Conservation (phyloP, 1,139 yeast species). For the Pichia sp. region DNA sequence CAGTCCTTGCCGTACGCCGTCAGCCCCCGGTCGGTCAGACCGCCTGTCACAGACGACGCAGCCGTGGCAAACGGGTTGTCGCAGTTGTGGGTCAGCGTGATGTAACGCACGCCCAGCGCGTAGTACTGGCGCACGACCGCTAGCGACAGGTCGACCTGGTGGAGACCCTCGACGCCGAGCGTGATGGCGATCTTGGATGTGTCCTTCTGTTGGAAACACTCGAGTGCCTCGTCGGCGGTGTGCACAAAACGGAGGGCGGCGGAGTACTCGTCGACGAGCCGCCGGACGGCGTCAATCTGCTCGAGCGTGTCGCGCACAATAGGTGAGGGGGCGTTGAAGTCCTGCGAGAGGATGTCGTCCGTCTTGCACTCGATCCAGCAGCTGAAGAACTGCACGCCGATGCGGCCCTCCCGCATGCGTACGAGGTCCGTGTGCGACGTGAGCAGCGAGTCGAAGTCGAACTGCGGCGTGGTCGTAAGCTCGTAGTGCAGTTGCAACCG, state of each 20-base stretch:
- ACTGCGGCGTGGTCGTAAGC: slow-evolving; percentile 32
- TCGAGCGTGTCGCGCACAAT: slow-evolving; percentile 50
- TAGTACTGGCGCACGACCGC: slow-evolving; percentile 46
- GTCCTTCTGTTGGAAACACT: slow-evolving; percentile 30
- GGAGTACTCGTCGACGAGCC: slow-evolving; percentile 40
- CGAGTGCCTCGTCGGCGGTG: slow-evolving; percentile 38
- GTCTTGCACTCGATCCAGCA: slow-evolving; percentile 43
- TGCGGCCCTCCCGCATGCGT: slow-evolving; percentile 36
- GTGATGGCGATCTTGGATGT: slow-evolving; percentile 40
- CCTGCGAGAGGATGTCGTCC: slow-evolving; percentile 36
- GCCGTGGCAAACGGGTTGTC: slow-evolving; percentile 56
- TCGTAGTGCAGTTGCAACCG: slow-evolving; percentile 43
- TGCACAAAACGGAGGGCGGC: slow-evolving; percentile 38
- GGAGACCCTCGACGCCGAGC: slow-evolving; percentile 52
- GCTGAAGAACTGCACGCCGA: slow-evolving; percentile 46
- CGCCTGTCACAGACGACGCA: slow-evolving; percentile 42
- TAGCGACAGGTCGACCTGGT: slow-evolving; percentile 46
- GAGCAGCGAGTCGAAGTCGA: slow-evolving; percentile 35
- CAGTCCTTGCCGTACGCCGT: slow-evolving; percentile 40
- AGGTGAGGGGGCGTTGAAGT: slow-evolving; percentile 38
- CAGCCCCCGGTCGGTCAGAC: slow-evolving; percentile 43
- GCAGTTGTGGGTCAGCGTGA: slow-evolving; percentile 50
- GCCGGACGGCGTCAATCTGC: slow-evolving; percentile 46
- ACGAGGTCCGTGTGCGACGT: slow-evolving; percentile 42
- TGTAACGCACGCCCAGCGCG: slow-evolving; percentile 48